Conservation (phyloP, 352 stramenopile genomes). For the Pythium brassicae region DNA sequence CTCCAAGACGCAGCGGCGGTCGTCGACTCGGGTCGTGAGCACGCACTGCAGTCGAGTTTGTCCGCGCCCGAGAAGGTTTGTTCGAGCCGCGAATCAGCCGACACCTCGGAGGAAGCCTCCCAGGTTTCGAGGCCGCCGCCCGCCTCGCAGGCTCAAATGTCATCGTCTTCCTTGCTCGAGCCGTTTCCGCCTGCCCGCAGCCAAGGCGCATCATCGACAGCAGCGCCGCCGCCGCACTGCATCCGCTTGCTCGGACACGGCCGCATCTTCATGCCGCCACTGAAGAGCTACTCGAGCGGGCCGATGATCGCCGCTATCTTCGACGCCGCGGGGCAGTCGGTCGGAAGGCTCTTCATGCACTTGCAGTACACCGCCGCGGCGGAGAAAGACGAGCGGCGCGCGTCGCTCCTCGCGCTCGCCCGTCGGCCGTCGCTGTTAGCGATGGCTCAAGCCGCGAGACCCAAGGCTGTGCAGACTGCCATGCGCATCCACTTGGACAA, state of each 20-base stretch:
- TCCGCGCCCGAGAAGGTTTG: constrained; percentile 11
- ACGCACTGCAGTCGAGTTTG: constrained; percentile 1
- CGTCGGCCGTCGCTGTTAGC: constrained; percentile 2
- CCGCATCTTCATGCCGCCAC: constrained; percentile 23
- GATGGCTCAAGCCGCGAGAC: not conserved
- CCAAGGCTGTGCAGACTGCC: not conserved
- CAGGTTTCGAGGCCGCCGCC: not conserved
- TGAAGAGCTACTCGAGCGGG: constrained; percentile 10
- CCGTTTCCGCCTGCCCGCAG: not conserved
- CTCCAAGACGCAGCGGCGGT: constrained; percentile 18
- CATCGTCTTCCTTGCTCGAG: not conserved
- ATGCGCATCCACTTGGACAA: constrained; percentile 21
- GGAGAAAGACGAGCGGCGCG: constrained; percentile 1
- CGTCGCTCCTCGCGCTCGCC: constrained; percentile 8
- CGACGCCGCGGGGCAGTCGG: constrained; percentile 13
- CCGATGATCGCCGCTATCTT: constrained; percentile 16
- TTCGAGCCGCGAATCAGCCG: constrained; percentile 14
- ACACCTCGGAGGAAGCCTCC: constrained; percentile 5
- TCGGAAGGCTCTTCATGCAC: constrained; percentile 18
- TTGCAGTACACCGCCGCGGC: constrained; percentile 12
- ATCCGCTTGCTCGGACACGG: constrained; percentile 28
- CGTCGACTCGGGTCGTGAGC: not conserved
- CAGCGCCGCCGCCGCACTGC: not conserved
- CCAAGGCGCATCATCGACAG: not conserved
- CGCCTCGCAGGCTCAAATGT: not conserved